These are phyloP conservation scores for Raddia guianensis DNA, from an alignment of 176 grass and related monocot species.

Conservation along the genomic window DNA sequence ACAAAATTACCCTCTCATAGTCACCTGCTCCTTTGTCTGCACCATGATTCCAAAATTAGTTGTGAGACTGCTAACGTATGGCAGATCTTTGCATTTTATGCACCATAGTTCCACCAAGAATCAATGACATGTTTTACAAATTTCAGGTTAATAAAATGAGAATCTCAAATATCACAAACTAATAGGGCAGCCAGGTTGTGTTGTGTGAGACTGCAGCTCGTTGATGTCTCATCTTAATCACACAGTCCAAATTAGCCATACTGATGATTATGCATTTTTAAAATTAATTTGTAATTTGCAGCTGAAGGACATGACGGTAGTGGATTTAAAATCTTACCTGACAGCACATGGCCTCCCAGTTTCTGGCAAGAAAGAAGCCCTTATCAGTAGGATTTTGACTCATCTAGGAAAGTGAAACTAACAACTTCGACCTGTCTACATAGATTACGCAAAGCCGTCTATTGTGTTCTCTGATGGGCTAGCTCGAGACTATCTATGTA, in stretches of 20 bases:
- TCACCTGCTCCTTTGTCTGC: background rate
- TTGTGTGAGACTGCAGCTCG: background rate
- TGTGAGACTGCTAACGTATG: conserved; percentile 3
- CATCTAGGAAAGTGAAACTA: conserved; percentile 80
- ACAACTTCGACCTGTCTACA: background rate
- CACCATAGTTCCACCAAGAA: background rate
- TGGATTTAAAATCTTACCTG: conserved; percentile 83
- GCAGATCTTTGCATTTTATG: background rate
- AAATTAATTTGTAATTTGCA: conserved; percentile 46
- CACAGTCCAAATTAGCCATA: background rate
- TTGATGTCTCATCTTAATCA: conserved; percentile 1
- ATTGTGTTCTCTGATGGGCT: background rate
- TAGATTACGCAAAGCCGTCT: background rate
- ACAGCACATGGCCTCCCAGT: conserved; percentile 63
- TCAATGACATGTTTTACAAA: background rate
- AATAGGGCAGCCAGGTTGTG: background rate
- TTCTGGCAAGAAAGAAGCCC: conserved; percentile 83
- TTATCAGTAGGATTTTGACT: conserved; percentile 81
- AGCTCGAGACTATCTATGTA: background rate
- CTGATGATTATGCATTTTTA: background rate
- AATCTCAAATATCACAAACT: background rate
- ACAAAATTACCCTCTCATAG: background rate
- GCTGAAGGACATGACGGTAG: conserved; percentile 76
- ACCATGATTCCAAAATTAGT: background rate
- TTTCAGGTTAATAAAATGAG: background rate